Conservation (phyloP, 1,284 basidiomycete genomes). For the Leccinum brunneo-olivaceum region DNA sequence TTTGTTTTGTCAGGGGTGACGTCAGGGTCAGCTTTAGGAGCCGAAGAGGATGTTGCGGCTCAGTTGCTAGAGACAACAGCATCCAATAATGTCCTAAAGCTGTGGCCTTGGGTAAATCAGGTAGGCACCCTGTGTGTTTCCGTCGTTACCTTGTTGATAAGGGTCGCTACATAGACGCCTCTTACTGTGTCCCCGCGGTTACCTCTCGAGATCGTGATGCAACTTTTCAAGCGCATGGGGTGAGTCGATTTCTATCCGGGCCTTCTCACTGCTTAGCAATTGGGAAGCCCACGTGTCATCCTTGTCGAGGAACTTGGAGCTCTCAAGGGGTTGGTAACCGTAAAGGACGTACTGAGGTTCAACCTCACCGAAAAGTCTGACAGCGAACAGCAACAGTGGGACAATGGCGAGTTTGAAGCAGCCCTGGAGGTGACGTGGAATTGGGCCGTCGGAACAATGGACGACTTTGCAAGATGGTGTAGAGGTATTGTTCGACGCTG, state of each 20-base stretch:
- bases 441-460: conserved; percentile 32
- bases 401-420: conserved; percentile 57
- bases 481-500: conserved; percentile 16
- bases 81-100: conserved; percentile 57
- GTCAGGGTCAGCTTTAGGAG: conserved; percentile 48
- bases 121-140: conserved; percentile 35
- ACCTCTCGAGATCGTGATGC: conserved; percentile 94
- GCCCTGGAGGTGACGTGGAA: conserved; percentile 57
- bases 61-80: conserved; percentile 55
- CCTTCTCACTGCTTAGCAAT: neutral
- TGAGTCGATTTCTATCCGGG: conserved; percentile 35
- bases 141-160: conserved; percentile 7
- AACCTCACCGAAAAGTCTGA: conserved; percentile 55
- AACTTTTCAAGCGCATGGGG: conserved; percentile 95
- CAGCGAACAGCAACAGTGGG: conserved; percentile 50
- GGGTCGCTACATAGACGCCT: conserved; percentile 58
- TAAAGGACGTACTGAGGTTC: conserved; percentile 91
- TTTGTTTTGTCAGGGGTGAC: conserved; percentile 43
- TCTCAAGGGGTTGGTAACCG: conserved; percentile 84
- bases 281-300: conserved; percentile 81
- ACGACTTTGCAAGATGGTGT: conserved; percentile 22
- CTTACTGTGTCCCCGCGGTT: conserved; percentile 90
- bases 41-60: conserved; percentile 61
- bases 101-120: conserved; percentile 91
- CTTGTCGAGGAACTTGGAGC: conserved; percentile 83